Conservation (phyloP, 1,139 yeast species). For the Sugiyamaella sp. region DNA sequence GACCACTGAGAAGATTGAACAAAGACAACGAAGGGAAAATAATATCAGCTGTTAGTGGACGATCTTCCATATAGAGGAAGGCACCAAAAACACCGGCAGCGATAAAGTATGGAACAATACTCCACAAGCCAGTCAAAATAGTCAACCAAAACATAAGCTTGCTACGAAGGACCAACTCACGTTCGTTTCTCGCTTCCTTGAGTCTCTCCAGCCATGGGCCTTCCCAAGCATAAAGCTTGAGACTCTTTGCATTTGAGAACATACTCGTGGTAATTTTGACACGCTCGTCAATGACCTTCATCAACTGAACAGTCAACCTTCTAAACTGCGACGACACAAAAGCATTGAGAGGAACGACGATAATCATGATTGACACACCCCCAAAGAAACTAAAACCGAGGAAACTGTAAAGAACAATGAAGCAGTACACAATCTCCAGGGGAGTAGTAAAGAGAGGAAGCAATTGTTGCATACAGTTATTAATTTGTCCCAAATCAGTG, state of each 20-base stretch:
- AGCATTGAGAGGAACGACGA: conserved; percentile 63
- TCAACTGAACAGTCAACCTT: conserved; percentile 56
- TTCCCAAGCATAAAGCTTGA: conserved; percentile 79
- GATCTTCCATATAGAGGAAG: conserved; percentile 41
- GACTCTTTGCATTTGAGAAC: conserved; percentile 62
- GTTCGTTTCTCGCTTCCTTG: conserved; percentile 71
- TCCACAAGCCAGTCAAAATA: conserved; percentile 59
- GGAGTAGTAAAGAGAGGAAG: conserved; percentile 61
- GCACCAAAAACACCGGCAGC: conserved; percentile 67
- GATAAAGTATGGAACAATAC: conserved; percentile 64
- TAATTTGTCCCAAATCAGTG: conserved; percentile 70
- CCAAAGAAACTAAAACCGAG: conserved; percentile 63
- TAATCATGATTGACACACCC: conserved; percentile 55
- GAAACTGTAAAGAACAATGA: conserved; percentile 57
- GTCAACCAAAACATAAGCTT: conserved; percentile 49
- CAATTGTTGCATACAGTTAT: conserved; percentile 52
- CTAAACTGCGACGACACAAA: conserved; percentile 53
- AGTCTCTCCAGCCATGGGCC: conserved; percentile 57
- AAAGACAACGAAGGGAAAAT: conserved; percentile 72
- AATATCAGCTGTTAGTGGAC: conserved; percentile 66
- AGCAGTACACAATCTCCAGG: conserved; percentile 55
- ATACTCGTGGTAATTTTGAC: conserved; percentile 67
- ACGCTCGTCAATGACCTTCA: conserved; percentile 63
- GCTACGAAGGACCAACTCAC: conserved; percentile 74
- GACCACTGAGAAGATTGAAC: conserved; percentile 51